Evolutionary conservation across 176 grass and related monocot species (phyloP).

Genomic region (Musa acuminata): DNA sequence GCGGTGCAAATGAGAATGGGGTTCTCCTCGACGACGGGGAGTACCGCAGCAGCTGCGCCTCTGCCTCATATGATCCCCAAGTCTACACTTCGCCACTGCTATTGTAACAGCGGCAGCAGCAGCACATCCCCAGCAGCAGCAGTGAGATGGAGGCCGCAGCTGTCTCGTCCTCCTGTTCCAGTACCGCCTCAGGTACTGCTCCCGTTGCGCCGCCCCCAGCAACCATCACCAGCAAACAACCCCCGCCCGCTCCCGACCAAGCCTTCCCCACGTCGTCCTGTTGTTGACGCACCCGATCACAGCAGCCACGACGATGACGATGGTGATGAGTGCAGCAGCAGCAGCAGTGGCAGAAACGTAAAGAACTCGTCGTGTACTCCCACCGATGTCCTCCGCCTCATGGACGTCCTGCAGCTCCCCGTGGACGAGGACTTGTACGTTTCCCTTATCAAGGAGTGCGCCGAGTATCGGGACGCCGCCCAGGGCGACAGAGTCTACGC

Average conservation of each 20-base stretch:
- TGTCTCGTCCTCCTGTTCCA: neutral
- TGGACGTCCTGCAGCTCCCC: constrained; percentile 43
- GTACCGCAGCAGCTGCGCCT: neutral
- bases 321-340: neutral
- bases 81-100: neutral
- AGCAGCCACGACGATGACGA: neutral
- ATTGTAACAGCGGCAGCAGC: neutral
- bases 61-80: neutral
- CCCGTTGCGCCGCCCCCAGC: neutral
- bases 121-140: neutral
- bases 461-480: constrained; percentile 17
- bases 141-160: neutral
- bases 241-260: neutral
- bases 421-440: constrained; percentile 76
- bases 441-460: constrained; percentile 57
- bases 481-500: constrained; percentile 45
- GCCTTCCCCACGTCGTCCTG: neutral
- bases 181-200: neutral
- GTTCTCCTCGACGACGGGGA: neutral
- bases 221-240: neutral
- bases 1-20: too few species aligned
- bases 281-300: neutral
- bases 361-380: constrained; percentile 11
- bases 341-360: neutral
- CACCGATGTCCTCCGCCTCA: constrained; percentile 50